These are phyloP conservation scores for Ceratonia siliqua DNA, from an alignment of 306 rosid genomes.

Conservation along the genomic window DNA sequence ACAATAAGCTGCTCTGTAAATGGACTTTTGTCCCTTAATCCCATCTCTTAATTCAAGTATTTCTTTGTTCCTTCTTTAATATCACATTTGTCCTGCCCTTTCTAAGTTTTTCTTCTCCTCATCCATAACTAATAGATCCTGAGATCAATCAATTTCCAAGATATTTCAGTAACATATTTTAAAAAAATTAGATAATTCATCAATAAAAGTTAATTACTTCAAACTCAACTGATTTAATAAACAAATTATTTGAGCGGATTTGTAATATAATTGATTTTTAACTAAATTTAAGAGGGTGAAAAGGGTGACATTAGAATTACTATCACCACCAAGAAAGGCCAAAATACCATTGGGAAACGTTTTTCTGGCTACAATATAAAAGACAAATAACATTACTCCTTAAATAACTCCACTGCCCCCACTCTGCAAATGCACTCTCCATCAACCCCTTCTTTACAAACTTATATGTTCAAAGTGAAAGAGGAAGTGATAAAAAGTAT, in stretches of 20 bases:
- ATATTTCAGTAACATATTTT: slow-evolving; percentile 8
- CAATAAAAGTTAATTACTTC: too few species aligned
- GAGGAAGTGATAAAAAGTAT: neutral
- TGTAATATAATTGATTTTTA: too few species aligned
- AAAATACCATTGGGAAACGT: slow-evolving; percentile 19
- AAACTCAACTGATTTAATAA: too few species aligned
- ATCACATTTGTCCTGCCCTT: neutral
- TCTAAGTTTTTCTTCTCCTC: neutral
- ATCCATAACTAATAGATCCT: neutral
- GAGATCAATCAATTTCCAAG: neutral
- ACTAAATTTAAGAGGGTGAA: too few species aligned
- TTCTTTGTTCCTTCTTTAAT: neutral
- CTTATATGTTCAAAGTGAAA: neutral
- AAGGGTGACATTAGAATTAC: neutral
- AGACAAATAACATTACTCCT: slow-evolving; percentile 25
- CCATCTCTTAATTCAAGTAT: neutral
- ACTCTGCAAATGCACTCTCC: neutral
- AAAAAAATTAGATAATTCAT: too few species aligned
- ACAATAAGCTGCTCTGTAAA: neutral
- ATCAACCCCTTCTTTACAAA: slow-evolving; percentile 35
- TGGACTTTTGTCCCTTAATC: neutral
- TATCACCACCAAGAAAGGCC: slow-evolving; percentile 1
- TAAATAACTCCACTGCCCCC: neutral
- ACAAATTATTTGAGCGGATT: too few species aligned
- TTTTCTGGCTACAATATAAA: neutral